Percentiles rank a stretch among this genome's conserved stretches.
These are phyloP conservation scores for Penicillium oxalicum DNA, from an alignment of 2,329 filamentous ascomycete genomes.

Conservation along the genomic window DNA sequence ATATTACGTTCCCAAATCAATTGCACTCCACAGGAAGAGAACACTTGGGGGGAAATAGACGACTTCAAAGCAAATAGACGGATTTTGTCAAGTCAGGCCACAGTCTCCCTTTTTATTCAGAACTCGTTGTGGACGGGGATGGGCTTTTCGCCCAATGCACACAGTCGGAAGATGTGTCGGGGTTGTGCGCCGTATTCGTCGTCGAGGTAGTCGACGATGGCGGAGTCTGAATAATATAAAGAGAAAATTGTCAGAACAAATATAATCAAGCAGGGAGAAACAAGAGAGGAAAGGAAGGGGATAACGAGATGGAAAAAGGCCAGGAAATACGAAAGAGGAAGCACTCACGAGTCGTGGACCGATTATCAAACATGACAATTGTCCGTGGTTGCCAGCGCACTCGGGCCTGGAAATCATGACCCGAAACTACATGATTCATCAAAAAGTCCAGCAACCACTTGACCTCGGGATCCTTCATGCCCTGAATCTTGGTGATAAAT, in stretches of 20 bases:
- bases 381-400: constrained; percentile 46
- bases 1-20: too few relatives aligned
- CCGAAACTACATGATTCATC: constrained; percentile 43
- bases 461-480: constrained; percentile 44
- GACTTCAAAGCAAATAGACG: too few relatives aligned
- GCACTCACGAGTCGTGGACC: constrained; percentile 42
- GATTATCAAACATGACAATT: constrained; percentile 48
- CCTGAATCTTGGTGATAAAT: constrained; percentile 45
- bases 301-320: not conserved
- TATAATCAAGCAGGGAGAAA: too few relatives aligned
- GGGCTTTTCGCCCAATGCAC: constrained; percentile 46
- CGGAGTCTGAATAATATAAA: constrained; percentile 36
- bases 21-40: too few relatives aligned
- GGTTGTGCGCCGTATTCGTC: constrained; percentile 43
- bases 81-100: too few relatives aligned
- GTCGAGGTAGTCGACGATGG: constrained; percentile 46
- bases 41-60: too few relatives aligned
- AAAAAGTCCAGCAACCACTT: constrained; percentile 45
- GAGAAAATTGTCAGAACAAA: too few relatives aligned
- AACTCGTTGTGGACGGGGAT: constrained; percentile 40
- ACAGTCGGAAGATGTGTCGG: constrained; percentile 47
- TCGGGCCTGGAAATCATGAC: constrained; percentile 45
- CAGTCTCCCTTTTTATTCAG: too few relatives aligned
- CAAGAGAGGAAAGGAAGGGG: too few relatives aligned
- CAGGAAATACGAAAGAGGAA: not conserved